Evolutionary conservation across 2,329 filamentous ascomycete genomes (phyloP).

Genomic region (Sphaerostilbella broomeana): DNA sequence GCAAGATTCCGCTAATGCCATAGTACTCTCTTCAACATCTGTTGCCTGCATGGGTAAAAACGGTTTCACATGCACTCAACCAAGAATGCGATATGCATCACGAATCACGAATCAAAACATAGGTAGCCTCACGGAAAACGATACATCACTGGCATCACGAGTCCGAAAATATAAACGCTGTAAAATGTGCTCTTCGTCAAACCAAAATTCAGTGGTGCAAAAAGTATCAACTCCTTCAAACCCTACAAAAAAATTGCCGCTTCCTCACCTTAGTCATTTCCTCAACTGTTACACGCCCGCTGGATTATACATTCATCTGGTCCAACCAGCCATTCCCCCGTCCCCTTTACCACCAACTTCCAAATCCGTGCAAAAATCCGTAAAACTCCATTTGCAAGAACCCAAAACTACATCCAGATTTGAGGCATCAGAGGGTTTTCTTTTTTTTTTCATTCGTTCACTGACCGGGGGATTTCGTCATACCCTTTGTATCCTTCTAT

Average conservation of each 20-base stretch:
- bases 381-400: conserved; percentile 34
- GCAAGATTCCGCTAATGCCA: no score
- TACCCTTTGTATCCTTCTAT: conserved; percentile 18
- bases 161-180: background rate
- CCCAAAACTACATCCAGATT: conserved; percentile 37
- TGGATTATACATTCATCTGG: conserved; percentile 11
- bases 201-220: conserved; percentile 1
- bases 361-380: conserved; percentile 18
- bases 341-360: background rate
- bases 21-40: no score
- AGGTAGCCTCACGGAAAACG: conserved; percentile 2
- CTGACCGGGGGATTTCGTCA: conserved; percentile 10
- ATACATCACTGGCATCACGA: conserved; percentile 4
- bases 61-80: no score
- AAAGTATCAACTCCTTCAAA: conserved; percentile 18
- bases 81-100: no score
- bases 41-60: no score
- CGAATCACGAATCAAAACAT: no score
- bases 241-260: conserved; percentile 13
- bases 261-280: background rate
- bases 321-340: conserved; percentile 10
- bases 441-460: conserved; percentile 11
- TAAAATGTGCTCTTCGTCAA: conserved; percentile 3
- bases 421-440: conserved; percentile 17
- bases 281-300: conserved; percentile 17